Conservation (phyloP, 2,329 filamentous ascomycete species). For the Alternaria sp. region DNA sequence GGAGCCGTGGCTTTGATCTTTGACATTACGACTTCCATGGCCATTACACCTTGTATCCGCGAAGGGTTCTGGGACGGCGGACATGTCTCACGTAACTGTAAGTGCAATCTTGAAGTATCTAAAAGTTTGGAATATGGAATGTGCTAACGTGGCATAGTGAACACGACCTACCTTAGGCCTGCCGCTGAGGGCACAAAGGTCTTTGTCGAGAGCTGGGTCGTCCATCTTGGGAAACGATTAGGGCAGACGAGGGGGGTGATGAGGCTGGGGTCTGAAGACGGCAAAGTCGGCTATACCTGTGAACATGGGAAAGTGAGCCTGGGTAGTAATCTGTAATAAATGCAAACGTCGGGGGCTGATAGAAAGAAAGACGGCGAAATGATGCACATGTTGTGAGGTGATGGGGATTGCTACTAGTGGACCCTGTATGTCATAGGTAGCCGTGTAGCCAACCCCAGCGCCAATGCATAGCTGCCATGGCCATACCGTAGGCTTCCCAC, state of each 20-base stretch:
- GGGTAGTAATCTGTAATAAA: conserved; percentile 25
- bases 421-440: not conserved
- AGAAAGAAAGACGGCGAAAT: not conserved
- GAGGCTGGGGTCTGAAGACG: conserved; percentile 42
- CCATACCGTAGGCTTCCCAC: not conserved
- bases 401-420: conserved; percentile 2
- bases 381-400: conserved; percentile 5
- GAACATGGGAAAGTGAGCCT: conserved; percentile 48
- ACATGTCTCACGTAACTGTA: conserved; percentile 45
- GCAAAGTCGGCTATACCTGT: conserved; percentile 49
- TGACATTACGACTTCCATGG: conserved; percentile 59
- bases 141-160: conserved; percentile 36
- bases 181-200: conserved; percentile 50
- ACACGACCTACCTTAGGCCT: conserved; percentile 55
- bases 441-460: not conserved
- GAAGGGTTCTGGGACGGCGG: conserved; percentile 53
- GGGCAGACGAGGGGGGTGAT: conserved; percentile 51
- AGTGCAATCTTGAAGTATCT: not conserved
- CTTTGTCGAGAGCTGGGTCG: conserved; percentile 53
- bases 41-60: conserved; percentile 39
- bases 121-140: not conserved
- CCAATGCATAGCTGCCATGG: not conserved
- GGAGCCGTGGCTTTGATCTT: conserved; percentile 62
- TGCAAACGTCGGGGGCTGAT: not conserved
- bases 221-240: conserved; percentile 52